Evolutionary conservation across 257 asterid species (phyloP), one percentile per base, ranked within the genome.

Genomic region (Ballota nigra): DNA sequence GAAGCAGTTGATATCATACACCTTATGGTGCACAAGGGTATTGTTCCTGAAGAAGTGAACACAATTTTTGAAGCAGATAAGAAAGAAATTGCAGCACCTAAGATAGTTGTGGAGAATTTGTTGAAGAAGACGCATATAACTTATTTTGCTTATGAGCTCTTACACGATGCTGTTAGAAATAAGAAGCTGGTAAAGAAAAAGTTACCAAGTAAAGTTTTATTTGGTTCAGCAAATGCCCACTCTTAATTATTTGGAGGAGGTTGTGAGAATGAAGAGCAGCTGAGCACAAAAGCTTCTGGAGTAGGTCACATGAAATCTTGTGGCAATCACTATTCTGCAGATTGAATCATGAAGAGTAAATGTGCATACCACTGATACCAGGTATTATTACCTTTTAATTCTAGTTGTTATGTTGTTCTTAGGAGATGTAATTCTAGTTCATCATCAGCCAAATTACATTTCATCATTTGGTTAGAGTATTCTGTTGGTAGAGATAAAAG

Each of bases 51-150:
- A 63, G 86, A 52, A 66, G 97, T 86, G 71, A 79, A 84, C 78
- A 73, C 82, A 20, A 91, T 94, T 65, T 89, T 91, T 62, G 96
- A 91, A 67, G 91, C 75, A 2, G 89, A 88, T 81, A 91, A 85
- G 86, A 88, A 77, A 75, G 84, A 75, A 69, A 81, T 86, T 60
- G 99, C 90, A 5, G 96, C 95, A 41, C 99, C 99, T 51, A 94
- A 89, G 87, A 88, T 91, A 57, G 86, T 91, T 73, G 85, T 94
- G 72, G 96, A 91, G 62, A 88, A 88, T 76, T 82, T 94, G 84
- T 58, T 86, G 90, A 88, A 79, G 82, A 89, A 88, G 80, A 83
- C 89, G 11, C 84, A 84, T 72, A 85, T 94, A 31, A 85, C 88
- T 57, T 91, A 89, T 70, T 79, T 63, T 81, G 84, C 97, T 13